phyloP scores from a whole-genome alignment of 169 alveolate species.

The Eimeria maxima region DNA sequence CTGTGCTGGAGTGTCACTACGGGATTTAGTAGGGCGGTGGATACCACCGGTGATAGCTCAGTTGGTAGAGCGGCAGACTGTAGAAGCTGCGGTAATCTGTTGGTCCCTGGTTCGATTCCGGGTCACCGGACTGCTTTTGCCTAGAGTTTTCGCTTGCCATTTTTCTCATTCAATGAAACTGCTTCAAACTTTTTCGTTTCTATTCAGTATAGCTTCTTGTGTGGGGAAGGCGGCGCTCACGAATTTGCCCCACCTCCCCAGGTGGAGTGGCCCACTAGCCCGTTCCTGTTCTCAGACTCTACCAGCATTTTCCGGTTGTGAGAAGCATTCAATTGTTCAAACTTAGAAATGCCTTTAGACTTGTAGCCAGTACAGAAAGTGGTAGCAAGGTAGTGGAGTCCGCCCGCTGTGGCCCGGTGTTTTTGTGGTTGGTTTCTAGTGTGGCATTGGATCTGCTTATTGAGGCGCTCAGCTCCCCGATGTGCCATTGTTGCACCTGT shows the following conservation, averaged over 20 bases:
- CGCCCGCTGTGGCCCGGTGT: neutral
- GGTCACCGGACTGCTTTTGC: constrained; percentile 93
- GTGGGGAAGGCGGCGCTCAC: neutral
- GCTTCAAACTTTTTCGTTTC: neutral
- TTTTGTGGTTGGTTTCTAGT: neutral
- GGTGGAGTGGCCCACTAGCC: neutral
- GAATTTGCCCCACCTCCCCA: neutral
- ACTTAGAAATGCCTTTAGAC: neutral
- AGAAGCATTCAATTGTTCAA: neutral
- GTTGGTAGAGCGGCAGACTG: constrained; percentile 99
- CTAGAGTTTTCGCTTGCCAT: neutral
- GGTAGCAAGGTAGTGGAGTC: neutral
- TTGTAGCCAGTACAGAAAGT: neutral
- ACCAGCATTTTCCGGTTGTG: neutral
- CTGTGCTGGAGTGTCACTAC: neutral
- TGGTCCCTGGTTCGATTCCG: constrained; percentile 98
- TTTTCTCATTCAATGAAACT: neutral
- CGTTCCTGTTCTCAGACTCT: neutral
- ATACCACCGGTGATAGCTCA: constrained; percentile 97
- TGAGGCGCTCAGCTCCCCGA: neutral
- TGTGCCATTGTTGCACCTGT: neutral
- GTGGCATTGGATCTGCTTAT: neutral
- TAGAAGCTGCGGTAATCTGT: constrained; percentile 95
- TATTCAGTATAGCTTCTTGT: too few relatives aligned
- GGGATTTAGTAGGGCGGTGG: neutral